A percentile compares a stretch with the other conserved stretches of the same genome.
Conservation (phyloP, 768 basidiomycete genomes). For the Boletus tylopilopsis region DNA sequence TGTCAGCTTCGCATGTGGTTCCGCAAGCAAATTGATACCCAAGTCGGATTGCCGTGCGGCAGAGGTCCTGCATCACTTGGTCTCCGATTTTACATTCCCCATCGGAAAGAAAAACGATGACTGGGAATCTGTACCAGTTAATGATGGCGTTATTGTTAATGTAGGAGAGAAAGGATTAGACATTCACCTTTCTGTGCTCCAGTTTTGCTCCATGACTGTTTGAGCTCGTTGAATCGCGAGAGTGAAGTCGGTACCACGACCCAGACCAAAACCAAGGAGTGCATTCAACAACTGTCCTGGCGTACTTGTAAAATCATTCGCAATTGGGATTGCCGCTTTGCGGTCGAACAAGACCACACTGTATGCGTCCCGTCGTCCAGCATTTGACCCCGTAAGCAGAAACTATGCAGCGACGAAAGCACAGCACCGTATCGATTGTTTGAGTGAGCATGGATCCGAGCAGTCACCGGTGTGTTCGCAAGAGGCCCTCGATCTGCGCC, state of each 20-base stretch:
- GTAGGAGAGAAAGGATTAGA: background rate
- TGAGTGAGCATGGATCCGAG: constrained; percentile 32
- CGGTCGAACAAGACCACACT: constrained; percentile 48
- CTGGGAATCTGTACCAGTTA: constrained; percentile 15
- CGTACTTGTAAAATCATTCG: constrained; percentile 45
- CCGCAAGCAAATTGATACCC: constrained; percentile 32
- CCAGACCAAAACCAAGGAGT: constrained; percentile 32
- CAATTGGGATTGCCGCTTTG: constrained; percentile 19
- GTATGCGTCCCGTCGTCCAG: constrained; percentile 49
- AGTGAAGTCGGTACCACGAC: constrained; percentile 43
- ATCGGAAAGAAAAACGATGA: constrained; percentile 38
- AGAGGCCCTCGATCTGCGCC: constrained; percentile 41
- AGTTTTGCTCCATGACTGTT: constrained; percentile 39
- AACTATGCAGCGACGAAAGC: constrained; percentile 49
- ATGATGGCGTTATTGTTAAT: background rate
- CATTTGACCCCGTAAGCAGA: constrained; percentile 38
- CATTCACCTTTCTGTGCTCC: constrained; percentile 48
- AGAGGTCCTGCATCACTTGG: constrained; percentile 36
- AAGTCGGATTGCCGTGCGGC: constrained; percentile 38
- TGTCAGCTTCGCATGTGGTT: background rate
- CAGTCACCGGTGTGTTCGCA: constrained; percentile 37
- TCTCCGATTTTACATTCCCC: constrained; percentile 44
- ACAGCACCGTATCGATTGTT: constrained; percentile 59
- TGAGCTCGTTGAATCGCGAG: constrained; percentile 38
- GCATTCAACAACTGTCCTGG: constrained; percentile 41